These are phyloP conservation scores for Trichophyton rubrum DNA, from an alignment of 2,329 filamentous ascomycete species.

Conservation along the genomic window DNA sequence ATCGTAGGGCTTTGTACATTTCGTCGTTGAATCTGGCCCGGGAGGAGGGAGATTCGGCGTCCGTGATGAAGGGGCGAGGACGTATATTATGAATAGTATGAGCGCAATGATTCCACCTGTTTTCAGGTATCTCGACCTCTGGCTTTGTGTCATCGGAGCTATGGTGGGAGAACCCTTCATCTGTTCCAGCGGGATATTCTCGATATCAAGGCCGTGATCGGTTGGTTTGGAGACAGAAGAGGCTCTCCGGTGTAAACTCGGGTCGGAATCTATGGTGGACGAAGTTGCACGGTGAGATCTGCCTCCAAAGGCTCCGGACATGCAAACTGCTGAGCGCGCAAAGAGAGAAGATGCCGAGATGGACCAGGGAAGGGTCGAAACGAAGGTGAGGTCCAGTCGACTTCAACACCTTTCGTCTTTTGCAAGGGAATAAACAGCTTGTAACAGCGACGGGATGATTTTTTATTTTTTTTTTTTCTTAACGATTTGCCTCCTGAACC, in stretches of 20 bases:
- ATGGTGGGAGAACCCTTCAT: slow-evolving; percentile 23
- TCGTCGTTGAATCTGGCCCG: slow-evolving; percentile 36
- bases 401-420: background rate
- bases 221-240: slow-evolving; percentile 3
- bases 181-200: slow-evolving; percentile 4
- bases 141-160: slow-evolving; percentile 49
- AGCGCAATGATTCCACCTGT: slow-evolving; percentile 48
- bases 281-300: slow-evolving; percentile 40
- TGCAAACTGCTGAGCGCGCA: slow-evolving; percentile 25
- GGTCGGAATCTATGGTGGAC: slow-evolving; percentile 40
- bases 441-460: background rate
- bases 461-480: background rate
- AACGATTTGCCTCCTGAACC: background rate
- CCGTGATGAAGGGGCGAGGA: slow-evolving; percentile 36
- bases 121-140: slow-evolving; percentile 49
- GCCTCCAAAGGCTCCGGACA: slow-evolving; percentile 45
- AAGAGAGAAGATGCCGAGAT: background rate
- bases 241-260: slow-evolving; percentile 40
- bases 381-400: slow-evolving; percentile 12
- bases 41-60: slow-evolving; percentile 8
- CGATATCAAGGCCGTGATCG: slow-evolving; percentile 12
- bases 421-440: background rate
- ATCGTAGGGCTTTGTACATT: slow-evolving; percentile 72
- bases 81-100: slow-evolving; percentile 45
- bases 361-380: slow-evolving; percentile 14